Conservation (phyloP, 495 filamentous ascomycete species). For the Tuber umbilicatum region DNA sequence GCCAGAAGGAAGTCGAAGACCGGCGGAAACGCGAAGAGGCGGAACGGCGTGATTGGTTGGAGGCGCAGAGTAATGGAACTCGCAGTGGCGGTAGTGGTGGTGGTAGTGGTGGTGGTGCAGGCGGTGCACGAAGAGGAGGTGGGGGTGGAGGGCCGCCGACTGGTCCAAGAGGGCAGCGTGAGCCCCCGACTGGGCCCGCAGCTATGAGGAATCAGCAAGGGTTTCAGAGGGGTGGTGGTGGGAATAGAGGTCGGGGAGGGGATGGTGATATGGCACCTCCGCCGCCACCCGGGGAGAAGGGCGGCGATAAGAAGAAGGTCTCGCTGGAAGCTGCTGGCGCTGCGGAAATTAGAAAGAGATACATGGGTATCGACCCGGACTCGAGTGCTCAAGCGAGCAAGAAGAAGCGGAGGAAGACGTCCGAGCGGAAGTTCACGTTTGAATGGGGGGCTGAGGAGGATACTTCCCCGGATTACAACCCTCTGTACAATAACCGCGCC, state of each 20-base stretch:
- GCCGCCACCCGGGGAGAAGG: constrained; percentile 32
- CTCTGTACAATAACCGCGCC: constrained; percentile 68
- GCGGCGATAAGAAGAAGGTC: constrained; percentile 51
- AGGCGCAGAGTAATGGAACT: constrained; percentile 14
- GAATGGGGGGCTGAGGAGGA: constrained; percentile 98
- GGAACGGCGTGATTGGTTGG: constrained; percentile 42
- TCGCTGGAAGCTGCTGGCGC: constrained; percentile 70
- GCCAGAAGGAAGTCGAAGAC: constrained; percentile 74
- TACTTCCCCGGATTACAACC: constrained; percentile 83
- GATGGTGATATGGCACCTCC: constrained; percentile 29
- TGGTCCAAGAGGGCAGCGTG: constrained; percentile 31
- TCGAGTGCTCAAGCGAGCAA: constrained; percentile 88
- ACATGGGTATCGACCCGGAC: constrained; percentile 87
- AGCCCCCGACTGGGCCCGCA: constrained; percentile 40
- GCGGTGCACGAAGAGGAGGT: constrained; percentile 1
- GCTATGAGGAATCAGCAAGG: constrained; percentile 32
- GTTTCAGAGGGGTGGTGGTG: constrained; percentile 4
- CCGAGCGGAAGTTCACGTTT: constrained; percentile 97
- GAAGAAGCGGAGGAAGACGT: constrained; percentile 90
- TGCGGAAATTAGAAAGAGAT: constrained; percentile 68
- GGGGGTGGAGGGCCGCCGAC: constrained; percentile 27
- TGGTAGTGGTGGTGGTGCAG: constrained; percentile 4
- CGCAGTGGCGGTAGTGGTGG: constrained; percentile 12
- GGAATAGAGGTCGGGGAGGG: constrained; percentile 11
- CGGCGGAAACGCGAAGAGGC: constrained; percentile 54